Evolutionary conservation across 768 basidiomycete genomes (phyloP), one percentile per base, ranked within the genome.

Genomic region (Leucosporidium scottii): DNA sequence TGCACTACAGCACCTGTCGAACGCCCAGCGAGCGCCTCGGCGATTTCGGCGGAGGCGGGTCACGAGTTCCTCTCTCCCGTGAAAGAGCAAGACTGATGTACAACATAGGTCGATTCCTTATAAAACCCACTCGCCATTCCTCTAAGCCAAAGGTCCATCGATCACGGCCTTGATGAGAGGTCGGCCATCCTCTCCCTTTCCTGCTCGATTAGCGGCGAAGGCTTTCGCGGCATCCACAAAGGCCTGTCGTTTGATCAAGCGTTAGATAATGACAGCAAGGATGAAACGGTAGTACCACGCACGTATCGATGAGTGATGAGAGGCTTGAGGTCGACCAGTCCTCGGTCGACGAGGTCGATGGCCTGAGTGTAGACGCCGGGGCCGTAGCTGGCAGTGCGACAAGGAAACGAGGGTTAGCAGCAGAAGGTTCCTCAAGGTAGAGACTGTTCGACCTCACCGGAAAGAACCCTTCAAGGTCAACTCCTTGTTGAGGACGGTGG

Each of bases 311-410:
- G 93, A 25, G 92, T 90, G 70, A 96, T 87, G 44, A 98, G 82
- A 2, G 93, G 87, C 77, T 88, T 90, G 64, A 97, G 82, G 78
- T 96, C 84, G 72, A 97, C 84, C 76, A 85, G 87, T 59, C 91
- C 91, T 70, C 84, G 83, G 15, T 89, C 82, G 58, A 87, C 91
- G 53, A 97, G 84, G 57, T 87, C 84, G 73, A 98, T 89, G 20
- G 92, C 88, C 66, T 91, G 82, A 28, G 84, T 84, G 77, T 94
- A 96, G 77, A 88, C 87, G 18, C 91, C 92, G 50, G 90, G 85
- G 17, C 78, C 76, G 68, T 79, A 78, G 34, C 34, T 36, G 12
- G 34, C n/a, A n/a, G n/a, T n/a, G n/a, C n/a, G n/a, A n/a, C n/a
- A n/a, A n/a, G n/a, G n/a, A n/a, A n/a, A n/a, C n/a, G n/a, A n/a